These are phyloP conservation scores for Podospora conica DNA, from an alignment of 495 filamentous ascomycete genomes.

Conservation along the genomic window DNA sequence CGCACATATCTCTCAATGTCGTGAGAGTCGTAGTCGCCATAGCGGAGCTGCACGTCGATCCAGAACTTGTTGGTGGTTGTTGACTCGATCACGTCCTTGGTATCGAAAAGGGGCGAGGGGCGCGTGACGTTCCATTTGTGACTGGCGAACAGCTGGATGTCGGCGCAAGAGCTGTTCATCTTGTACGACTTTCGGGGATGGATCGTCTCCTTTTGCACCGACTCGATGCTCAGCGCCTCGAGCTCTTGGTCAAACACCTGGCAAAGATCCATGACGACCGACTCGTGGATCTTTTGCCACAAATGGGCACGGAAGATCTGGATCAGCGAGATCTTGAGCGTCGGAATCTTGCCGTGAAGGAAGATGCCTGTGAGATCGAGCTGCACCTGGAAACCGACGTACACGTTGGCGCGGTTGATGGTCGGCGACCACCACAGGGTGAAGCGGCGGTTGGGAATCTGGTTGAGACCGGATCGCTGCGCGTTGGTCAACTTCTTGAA, in stretches of 20 bases:
- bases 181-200: slow-evolving; percentile 99
- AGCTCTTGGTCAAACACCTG: slow-evolving; percentile 99
- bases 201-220: slow-evolving; percentile 98
- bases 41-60: slow-evolving; percentile 96
- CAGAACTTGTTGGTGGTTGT: slow-evolving; percentile 99
- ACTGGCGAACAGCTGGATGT: slow-evolving; percentile 94
- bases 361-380: slow-evolving; percentile 98
- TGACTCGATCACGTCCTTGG: slow-evolving; percentile 90
- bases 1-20: slow-evolving; percentile 97
- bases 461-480: slow-evolving; percentile 95
- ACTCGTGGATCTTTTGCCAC: slow-evolving; percentile 99
- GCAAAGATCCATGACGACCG: slow-evolving; percentile 97
- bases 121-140: slow-evolving; percentile 98
- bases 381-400: slow-evolving; percentile 98
- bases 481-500: slow-evolving; percentile 99
- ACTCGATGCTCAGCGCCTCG: slow-evolving; percentile 93
- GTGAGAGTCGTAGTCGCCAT: slow-evolving; percentile 98
- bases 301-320: slow-evolving; percentile 99
- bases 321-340: slow-evolving; percentile 95
- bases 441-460: slow-evolving; percentile 98
- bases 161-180: slow-evolving; percentile 99
- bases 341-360: slow-evolving; percentile 98
- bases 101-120: slow-evolving; percentile 90
- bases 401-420: slow-evolving; percentile 71
- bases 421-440: slow-evolving; percentile 97